Conservation (phyloP, 805 yeast genomes). For the Ogataea wickerhamii region DNA sequence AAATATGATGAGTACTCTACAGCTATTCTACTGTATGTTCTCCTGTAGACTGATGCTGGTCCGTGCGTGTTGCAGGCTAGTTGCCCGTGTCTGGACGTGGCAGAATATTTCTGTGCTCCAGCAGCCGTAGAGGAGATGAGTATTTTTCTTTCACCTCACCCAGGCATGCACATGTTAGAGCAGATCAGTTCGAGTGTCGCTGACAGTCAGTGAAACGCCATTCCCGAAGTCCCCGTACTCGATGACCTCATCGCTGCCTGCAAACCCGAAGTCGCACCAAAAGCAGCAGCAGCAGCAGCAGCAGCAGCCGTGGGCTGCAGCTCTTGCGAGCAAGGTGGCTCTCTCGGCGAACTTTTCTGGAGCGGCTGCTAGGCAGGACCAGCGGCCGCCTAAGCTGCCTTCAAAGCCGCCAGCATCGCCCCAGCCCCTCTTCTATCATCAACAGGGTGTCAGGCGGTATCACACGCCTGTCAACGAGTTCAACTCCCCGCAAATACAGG, state of each 20-base stretch:
- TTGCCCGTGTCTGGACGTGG: too few relatives aligned
- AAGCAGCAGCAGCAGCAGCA: slow-evolving; percentile 4
- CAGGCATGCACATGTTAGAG: too few relatives aligned
- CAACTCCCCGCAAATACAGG: slow-evolving; percentile 16
- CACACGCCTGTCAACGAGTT: slow-evolving; percentile 20
- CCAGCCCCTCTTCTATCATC: slow-evolving; percentile 1
- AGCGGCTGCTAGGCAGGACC: background rate
- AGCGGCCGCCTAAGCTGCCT: slow-evolving; percentile 10
- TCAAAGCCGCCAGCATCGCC: slow-evolving; percentile 7
- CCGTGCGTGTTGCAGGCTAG: too few relatives aligned
- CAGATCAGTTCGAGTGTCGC: too few relatives aligned
- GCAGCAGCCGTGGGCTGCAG: slow-evolving; percentile 17
- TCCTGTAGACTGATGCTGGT: too few relatives aligned
- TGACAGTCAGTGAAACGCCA: too few relatives aligned
- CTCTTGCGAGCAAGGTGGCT: slow-evolving; percentile 7
- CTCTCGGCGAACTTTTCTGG: slow-evolving; percentile 1
- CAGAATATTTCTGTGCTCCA: too few relatives aligned
- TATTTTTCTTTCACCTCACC: too few relatives aligned
- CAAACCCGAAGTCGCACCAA: slow-evolving; percentile 10
- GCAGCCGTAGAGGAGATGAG: too few relatives aligned
- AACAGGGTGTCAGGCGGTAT: slow-evolving; percentile 4
- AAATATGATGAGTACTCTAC: slow-evolving; percentile 23
- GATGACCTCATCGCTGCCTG: too few relatives aligned
- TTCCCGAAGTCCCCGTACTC: too few relatives aligned
- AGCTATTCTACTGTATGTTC: too few relatives aligned